phyloP scores from a whole-genome alignment of 2,329 filamentous ascomycete genomes.

The Zarea fungicola region DNA sequence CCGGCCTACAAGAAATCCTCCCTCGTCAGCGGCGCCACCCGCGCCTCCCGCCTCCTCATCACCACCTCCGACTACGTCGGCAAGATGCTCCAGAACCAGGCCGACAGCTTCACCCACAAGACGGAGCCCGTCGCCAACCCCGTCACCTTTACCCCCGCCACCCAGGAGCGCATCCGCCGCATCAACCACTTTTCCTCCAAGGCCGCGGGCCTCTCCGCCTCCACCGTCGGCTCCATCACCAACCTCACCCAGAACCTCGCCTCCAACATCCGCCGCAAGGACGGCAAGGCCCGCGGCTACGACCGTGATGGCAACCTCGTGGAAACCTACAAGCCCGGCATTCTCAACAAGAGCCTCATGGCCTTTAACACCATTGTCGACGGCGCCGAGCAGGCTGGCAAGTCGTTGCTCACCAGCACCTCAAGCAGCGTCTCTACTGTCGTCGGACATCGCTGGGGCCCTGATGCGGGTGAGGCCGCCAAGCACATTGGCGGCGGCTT shows the following conservation, averaged over 20 bases:
- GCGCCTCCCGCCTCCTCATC: conserved; percentile 86
- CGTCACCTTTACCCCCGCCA: conserved; percentile 79
- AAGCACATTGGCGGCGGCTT: conserved; percentile 74
- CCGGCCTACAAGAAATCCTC: conserved; percentile 88
- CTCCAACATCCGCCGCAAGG: conserved; percentile 56
- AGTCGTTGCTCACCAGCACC: conserved; percentile 67
- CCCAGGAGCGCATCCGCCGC: conserved; percentile 79
- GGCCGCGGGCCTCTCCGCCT: conserved; percentile 74
- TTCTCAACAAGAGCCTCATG: conserved; percentile 94
- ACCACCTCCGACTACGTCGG: conserved; percentile 77
- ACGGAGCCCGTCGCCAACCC: conserved; percentile 74
- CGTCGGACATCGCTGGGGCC: conserved; percentile 83
- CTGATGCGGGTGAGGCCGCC: conserved; percentile 76
- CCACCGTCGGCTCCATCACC: conserved; percentile 79
- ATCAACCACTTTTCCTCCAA: conserved; percentile 80
- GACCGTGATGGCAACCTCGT: conserved; percentile 65
- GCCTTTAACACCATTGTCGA: conserved; percentile 93
- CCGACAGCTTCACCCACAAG: conserved; percentile 74
- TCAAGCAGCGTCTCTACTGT: conserved; percentile 78
- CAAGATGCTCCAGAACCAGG: conserved; percentile 70
- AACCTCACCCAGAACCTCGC: conserved; percentile 87
- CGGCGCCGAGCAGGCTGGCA: conserved; percentile 82
- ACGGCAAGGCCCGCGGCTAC: conserved; percentile 51
- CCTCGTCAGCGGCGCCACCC: conserved; percentile 79
- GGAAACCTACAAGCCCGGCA: conserved; percentile 73